phyloP scores from a whole-genome alignment of 2,329 filamentous ascomycete species.

The Monosporascus cannonballus region DNA sequence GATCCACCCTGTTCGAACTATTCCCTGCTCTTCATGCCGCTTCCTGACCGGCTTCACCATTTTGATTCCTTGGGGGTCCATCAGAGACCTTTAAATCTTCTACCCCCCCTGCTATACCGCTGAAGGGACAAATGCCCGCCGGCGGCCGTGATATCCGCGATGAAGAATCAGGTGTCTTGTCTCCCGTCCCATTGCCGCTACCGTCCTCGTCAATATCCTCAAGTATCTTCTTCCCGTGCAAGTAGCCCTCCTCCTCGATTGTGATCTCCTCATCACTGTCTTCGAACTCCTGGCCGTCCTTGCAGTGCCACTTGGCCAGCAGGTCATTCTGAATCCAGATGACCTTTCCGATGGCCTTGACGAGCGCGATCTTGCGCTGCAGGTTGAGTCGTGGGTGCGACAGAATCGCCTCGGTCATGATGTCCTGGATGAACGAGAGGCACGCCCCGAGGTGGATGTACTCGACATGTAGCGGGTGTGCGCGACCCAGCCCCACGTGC shows the following conservation, averaged over 20 bases:
- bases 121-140: constrained; percentile 21
- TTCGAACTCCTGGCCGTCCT: constrained; percentile 55
- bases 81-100: constrained; percentile 9
- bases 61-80: background rate
- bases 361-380: constrained; percentile 63
- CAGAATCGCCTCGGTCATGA: constrained; percentile 70
- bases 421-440: constrained; percentile 70
- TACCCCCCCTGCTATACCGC: constrained; percentile 12
- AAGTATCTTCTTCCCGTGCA: constrained; percentile 57
- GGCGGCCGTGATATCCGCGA: constrained; percentile 5
- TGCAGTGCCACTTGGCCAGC: constrained; percentile 76
- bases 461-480: constrained; percentile 69
- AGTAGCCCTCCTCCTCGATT: constrained; percentile 56
- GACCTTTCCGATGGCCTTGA: constrained; percentile 73
- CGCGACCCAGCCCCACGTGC: constrained; percentile 70
- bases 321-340: constrained; percentile 87
- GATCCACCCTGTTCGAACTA: background rate
- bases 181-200: constrained; percentile 5
- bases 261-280: constrained; percentile 39
- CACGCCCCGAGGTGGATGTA: constrained; percentile 72
- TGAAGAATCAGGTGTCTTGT: constrained; percentile 8
- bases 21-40: background rate
- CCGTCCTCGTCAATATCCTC: constrained; percentile 31
- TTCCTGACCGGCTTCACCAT: constrained; percentile 17
- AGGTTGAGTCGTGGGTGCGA: constrained; percentile 62